These are phyloP conservation scores for Besnoitia besnoiti DNA, from an alignment of 169 alveolate species.

Conservation along the genomic window DNA sequence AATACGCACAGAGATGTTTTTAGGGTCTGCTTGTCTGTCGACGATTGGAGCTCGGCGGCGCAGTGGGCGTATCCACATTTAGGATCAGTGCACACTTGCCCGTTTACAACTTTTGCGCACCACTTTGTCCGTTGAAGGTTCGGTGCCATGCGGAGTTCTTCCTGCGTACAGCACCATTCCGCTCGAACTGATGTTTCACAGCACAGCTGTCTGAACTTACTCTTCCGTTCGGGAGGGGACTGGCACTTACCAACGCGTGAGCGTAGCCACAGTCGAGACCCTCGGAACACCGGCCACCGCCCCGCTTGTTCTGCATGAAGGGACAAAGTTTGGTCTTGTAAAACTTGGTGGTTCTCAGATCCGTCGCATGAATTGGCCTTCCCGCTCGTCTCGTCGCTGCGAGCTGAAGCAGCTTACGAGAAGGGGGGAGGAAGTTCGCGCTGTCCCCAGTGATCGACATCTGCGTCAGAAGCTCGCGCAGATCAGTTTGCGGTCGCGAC, in stretches of 20 bases:
- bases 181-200: background rate
- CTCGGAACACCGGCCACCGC: slow-evolving; percentile 50
- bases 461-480: background rate
- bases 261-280: slow-evolving; percentile 61
- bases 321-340: slow-evolving; percentile 48
- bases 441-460: slow-evolving; percentile 1
- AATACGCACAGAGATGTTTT: slow-evolving; percentile 44
- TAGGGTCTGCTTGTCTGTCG: slow-evolving; percentile 43
- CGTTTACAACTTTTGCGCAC: slow-evolving; percentile 41
- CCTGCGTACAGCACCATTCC: background rate
- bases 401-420: slow-evolving; percentile 36
- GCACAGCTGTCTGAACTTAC: background rate
- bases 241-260: slow-evolving; percentile 27
- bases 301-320: slow-evolving; percentile 30
- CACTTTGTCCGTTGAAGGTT: slow-evolving; percentile 43
- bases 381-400: slow-evolving; percentile 52
- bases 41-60: slow-evolving; percentile 27
- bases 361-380: slow-evolving; percentile 41
- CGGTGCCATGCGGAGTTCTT: slow-evolving; percentile 44
- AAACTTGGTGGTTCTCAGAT: slow-evolving; percentile 44
- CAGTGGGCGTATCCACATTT: slow-evolving; percentile 53
- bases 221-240: background rate
- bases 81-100: slow-evolving; percentile 30
- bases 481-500: too few species aligned
- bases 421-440: slow-evolving; percentile 42